phyloP scores from a whole-genome alignment of 805 yeast species.

The Ogataea minuta region DNA sequence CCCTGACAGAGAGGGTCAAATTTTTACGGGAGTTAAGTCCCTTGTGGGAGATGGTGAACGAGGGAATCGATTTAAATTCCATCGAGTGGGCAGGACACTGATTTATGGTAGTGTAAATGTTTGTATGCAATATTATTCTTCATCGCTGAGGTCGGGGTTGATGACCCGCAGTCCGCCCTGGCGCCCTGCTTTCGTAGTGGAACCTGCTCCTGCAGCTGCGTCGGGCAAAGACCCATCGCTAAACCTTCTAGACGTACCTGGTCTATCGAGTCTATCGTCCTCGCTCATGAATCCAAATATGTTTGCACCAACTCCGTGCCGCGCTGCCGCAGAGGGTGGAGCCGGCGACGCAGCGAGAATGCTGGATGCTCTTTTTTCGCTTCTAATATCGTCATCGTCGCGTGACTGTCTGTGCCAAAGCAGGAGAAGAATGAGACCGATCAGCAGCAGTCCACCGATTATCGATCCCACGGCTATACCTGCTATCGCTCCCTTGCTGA shows the following conservation, averaged over 20 bases:
- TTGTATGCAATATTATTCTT: constrained; percentile 12
- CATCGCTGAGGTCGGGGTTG: constrained; percentile 33
- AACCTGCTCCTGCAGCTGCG: constrained; percentile 30
- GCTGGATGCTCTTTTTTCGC: constrained; percentile 13
- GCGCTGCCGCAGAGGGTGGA: constrained; percentile 7
- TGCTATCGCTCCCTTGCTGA: constrained; percentile 36
- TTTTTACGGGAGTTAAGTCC: constrained; percentile 92
- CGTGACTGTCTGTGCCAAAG: constrained; percentile 23
- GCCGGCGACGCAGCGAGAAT: constrained; percentile 14
- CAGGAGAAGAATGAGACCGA: constrained; percentile 20
- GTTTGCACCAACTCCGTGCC: constrained; percentile 13
- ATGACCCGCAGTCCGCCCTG: constrained; percentile 33
- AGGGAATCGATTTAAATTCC: constrained; percentile 89
- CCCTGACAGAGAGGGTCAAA: constrained; percentile 84
- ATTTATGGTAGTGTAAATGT: constrained; percentile 3
- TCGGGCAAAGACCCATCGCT: constrained; percentile 37
- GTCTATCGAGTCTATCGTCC: constrained; percentile 23
- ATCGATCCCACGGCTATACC: constrained; percentile 36
- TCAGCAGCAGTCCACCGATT: constrained; percentile 23
- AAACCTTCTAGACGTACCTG: constrained; percentile 32
- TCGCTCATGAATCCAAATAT: constrained; percentile 25
- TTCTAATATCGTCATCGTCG: constrained; percentile 16
- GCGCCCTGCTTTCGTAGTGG: neutral
- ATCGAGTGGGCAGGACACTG: constrained; percentile 98
- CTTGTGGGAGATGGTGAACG: constrained; percentile 99